Conservation (phyloP, 2,329 filamentous ascomycete species). For the Davidsoniella virescens region DNA sequence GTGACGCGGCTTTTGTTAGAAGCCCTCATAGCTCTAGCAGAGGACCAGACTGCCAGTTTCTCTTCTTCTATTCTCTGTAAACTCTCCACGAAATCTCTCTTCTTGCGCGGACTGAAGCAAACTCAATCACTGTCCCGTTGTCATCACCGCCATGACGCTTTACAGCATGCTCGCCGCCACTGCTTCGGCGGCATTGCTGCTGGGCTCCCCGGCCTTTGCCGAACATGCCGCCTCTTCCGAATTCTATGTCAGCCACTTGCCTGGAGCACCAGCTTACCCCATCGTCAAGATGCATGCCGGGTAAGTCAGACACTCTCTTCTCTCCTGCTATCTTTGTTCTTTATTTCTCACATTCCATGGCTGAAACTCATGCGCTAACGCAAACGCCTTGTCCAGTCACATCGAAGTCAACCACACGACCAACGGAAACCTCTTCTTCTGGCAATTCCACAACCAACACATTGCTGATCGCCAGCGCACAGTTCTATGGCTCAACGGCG, state of each 20-base stretch:
- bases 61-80: too few relatives aligned
- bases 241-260: slow-evolving; percentile 73
- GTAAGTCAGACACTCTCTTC: slow-evolving; percentile 34
- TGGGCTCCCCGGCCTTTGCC: slow-evolving; percentile 18
- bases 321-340: too few relatives aligned
- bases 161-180: slow-evolving; percentile 5
- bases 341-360: background rate
- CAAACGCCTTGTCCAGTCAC: slow-evolving; percentile 40
- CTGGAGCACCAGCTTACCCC: slow-evolving; percentile 61
- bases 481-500: slow-evolving; percentile 93
- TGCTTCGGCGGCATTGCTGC: slow-evolving; percentile 13
- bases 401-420: slow-evolving; percentile 73
- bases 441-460: slow-evolving; percentile 91
- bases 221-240: slow-evolving; percentile 25
- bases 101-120: too few relatives aligned
- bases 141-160: slow-evolving; percentile 5
- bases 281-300: slow-evolving; percentile 96
- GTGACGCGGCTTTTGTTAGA: too few relatives aligned
- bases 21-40: too few relatives aligned
- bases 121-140: too few relatives aligned
- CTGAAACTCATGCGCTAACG: background rate
- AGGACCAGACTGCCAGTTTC: too few relatives aligned
- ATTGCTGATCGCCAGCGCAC: slow-evolving; percentile 84
- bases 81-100: too few relatives aligned
- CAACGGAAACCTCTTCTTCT: slow-evolving; percentile 95